phyloP scores from a whole-genome alignment of 192 early-diverging fungal species.

The Coemansia furcata region DNA sequence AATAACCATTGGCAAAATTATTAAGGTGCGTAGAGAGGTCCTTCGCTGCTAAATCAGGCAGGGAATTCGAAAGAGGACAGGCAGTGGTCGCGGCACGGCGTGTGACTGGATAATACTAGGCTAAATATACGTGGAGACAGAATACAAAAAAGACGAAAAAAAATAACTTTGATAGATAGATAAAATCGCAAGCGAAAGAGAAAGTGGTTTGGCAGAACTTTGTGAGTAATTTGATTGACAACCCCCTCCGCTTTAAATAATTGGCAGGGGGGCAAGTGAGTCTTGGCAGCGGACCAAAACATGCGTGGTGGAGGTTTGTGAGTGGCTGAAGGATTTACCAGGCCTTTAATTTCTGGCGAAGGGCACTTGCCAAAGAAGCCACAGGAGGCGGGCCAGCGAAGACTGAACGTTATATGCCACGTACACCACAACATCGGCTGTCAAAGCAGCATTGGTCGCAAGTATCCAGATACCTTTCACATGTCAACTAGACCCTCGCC shows the following conservation, averaged over 20 bases:
- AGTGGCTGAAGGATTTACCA: slow-evolving; percentile 9
- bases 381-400: not conserved
- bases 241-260: not conserved
- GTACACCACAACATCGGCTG: not conserved
- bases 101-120: not conserved
- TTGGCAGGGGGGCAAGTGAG: not conserved
- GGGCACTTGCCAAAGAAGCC: not conserved
- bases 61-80: slow-evolving; percentile 9
- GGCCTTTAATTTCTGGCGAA: not conserved
- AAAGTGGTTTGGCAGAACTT: not conserved
- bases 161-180: not conserved
- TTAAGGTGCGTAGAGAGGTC: not conserved
- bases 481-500: not conserved
- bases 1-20: not conserved
- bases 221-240: not conserved
- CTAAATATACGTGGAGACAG: not conserved
- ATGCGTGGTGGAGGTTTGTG: slow-evolving; percentile 36
- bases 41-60: not conserved
- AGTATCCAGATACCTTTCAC: not conserved
- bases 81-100: not conserved
- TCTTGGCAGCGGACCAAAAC: not conserved
- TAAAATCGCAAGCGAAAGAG: not conserved
- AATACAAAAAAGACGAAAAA: not conserved
- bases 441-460: not conserved
- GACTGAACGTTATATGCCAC: not conserved